Evolutionary conservation across 2,329 filamentous ascomycete genomes (phyloP).

Genomic region (Neurospora sp.): DNA sequence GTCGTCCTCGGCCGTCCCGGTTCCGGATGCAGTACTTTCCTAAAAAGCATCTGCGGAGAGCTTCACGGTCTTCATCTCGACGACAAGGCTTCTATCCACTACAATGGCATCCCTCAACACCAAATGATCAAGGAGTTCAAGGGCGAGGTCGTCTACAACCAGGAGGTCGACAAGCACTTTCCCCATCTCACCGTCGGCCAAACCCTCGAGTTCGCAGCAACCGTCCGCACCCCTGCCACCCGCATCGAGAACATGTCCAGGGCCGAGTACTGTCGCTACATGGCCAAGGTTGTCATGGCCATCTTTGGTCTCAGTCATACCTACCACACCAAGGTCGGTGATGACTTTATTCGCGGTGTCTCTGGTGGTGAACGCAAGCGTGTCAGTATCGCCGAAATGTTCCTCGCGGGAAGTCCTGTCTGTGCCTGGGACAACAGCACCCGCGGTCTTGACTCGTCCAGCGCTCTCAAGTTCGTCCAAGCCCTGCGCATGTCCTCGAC

Average conservation of each 20-base stretch:
- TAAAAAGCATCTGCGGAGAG: constrained; percentile 53
- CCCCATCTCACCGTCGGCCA: constrained; percentile 67
- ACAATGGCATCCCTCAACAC: constrained; percentile 47
- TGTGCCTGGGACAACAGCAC: constrained; percentile 37
- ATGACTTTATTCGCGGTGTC: constrained; percentile 63
- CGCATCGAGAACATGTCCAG: constrained; percentile 53
- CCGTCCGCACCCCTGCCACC: constrained; percentile 56
- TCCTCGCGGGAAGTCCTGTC: constrained; percentile 11
- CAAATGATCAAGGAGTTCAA: constrained; percentile 50
- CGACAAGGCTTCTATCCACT: constrained; percentile 43
- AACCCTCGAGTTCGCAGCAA: constrained; percentile 63
- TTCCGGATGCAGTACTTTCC: constrained; percentile 53
- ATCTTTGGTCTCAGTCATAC: constrained; percentile 65
- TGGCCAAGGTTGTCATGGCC: constrained; percentile 58
- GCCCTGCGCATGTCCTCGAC: constrained; percentile 56
- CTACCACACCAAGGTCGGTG: constrained; percentile 62
- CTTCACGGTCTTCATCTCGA: constrained; percentile 46
- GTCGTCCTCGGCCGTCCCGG: constrained; percentile 59
- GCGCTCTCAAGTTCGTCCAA: constrained; percentile 63
- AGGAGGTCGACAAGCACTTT: constrained; percentile 67
- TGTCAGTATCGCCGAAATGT: constrained; percentile 69
- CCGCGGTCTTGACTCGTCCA: constrained; percentile 61
- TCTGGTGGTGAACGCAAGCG: constrained; percentile 67
- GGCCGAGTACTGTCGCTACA: constrained; percentile 48
- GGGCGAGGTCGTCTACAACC: constrained; percentile 63